phyloP scores from a whole-genome alignment of 148 eudicot genomes.

The Rhododendron griersonianum region DNA sequence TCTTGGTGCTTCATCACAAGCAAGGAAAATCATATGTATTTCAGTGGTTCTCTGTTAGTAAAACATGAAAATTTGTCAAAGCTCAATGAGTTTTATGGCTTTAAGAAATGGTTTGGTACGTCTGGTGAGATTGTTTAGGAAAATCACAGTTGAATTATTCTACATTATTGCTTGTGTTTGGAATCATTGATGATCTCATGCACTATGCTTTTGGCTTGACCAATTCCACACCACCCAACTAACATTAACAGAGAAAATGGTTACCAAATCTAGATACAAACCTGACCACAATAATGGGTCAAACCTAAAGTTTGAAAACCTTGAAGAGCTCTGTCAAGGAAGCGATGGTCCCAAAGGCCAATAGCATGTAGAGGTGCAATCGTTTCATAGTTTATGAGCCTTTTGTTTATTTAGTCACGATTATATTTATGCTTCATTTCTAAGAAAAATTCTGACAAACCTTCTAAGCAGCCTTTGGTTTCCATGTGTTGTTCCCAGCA shows the following conservation, averaged over 20 bases:
- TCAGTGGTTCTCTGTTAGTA: neutral
- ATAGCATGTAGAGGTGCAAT: neutral
- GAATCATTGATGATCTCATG: no score
- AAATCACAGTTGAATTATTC: neutral
- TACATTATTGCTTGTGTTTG: no score
- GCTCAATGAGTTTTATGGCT: neutral
- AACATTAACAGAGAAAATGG: neutral
- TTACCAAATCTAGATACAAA: neutral
- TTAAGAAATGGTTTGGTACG: neutral
- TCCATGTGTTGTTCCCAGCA: slow-evolving; percentile 58
- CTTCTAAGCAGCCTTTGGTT: slow-evolving; percentile 85
- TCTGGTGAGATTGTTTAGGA: neutral
- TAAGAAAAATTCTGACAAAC: slow-evolving; percentile 84
- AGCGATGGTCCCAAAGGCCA: neutral
- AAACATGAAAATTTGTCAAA: neutral
- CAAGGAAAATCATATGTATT: no score
- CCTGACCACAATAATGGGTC: neutral
- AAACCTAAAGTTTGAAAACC: neutral
- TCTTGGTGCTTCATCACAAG: neutral
- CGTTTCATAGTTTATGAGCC: neutral
- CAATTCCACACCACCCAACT: neutral
- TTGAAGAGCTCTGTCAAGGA: neutral
- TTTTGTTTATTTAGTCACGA: slow-evolving; percentile 39
- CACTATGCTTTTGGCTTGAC: neutral
- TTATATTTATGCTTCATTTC: slow-evolving; percentile 68